Evolutionary conservation across 371 early-diverging fungal genomes (phyloP).

Genomic region (Umbelopsis sp.): DNA sequence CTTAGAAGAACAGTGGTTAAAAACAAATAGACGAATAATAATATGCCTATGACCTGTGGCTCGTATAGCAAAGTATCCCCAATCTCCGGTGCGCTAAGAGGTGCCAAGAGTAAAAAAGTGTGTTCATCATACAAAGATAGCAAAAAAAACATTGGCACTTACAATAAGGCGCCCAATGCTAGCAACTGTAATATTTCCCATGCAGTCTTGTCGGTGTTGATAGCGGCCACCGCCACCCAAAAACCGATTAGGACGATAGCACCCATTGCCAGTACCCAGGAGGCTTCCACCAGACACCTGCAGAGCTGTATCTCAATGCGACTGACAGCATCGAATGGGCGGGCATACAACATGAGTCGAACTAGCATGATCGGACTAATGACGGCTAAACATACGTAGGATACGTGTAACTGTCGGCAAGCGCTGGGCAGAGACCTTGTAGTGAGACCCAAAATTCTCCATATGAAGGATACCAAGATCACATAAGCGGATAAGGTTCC

Average conservation of each 20-base stretch:
- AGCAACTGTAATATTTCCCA: slow-evolving; percentile 36
- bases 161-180: slow-evolving; percentile 50
- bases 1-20: slow-evolving; percentile 36
- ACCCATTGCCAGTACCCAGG: slow-evolving; percentile 35
- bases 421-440: slow-evolving; percentile 1
- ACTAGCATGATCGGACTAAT: slow-evolving; percentile 11
- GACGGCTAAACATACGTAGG: slow-evolving; percentile 9
- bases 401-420: not conserved
- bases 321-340: not conserved
- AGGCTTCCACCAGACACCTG: slow-evolving; percentile 36
- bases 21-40: slow-evolving; percentile 40
- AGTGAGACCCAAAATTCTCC: slow-evolving; percentile 1
- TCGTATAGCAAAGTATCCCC: slow-evolving; percentile 42
- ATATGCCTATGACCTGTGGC: slow-evolving; percentile 33
- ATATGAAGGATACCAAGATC: slow-evolving; percentile 1
- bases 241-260: slow-evolving; percentile 32
- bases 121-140: too few relatives aligned
- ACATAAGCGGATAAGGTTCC: not conserved
- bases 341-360: not conserved
- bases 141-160: slow-evolving; percentile 21
- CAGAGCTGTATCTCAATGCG: slow-evolving; percentile 9
- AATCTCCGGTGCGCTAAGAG: slow-evolving; percentile 42
- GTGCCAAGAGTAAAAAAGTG: not conserved
- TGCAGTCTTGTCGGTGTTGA: slow-evolving; percentile 39
- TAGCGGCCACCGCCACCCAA: slow-evolving; percentile 43